These are phyloP conservation scores for Carex parvula DNA, from an alignment of 176 grass and related monocot genomes.

Conservation along the genomic window DNA sequence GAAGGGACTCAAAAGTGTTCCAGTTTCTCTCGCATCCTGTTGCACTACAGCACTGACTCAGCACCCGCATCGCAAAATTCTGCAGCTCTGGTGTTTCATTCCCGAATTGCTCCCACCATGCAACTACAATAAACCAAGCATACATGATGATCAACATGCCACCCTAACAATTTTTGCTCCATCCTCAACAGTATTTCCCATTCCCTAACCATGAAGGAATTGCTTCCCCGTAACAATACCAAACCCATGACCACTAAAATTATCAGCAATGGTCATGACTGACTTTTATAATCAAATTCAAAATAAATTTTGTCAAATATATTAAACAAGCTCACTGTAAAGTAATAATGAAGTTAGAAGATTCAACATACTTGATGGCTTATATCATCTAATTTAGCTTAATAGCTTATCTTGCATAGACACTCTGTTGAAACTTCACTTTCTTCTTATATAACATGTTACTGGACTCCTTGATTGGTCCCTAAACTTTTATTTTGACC, in stretches of 20 bases:
- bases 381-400: neutral
- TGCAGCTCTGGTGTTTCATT: constrained; percentile 49
- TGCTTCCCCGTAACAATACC: neutral
- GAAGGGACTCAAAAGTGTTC: constrained; percentile 33
- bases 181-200: neutral
- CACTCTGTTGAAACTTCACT: neutral
- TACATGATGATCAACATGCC: neutral
- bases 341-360: neutral
- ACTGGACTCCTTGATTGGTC: neutral
- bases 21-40: constrained; percentile 51
- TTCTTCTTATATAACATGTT: neutral
- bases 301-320: neutral
- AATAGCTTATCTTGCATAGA: no score
- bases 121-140: constrained; percentile 39
- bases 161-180: neutral
- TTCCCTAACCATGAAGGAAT: neutral
- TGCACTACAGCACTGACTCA: constrained; percentile 55
- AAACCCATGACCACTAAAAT: neutral
- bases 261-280: neutral
- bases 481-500: neutral
- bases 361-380: neutral
- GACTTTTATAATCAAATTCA: neutral
- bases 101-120: constrained; percentile 59
- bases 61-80: constrained; percentile 43
- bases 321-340: neutral